Conservation (phyloP, 768 basidiomycete species). For the Leccinum obscurum region DNA sequence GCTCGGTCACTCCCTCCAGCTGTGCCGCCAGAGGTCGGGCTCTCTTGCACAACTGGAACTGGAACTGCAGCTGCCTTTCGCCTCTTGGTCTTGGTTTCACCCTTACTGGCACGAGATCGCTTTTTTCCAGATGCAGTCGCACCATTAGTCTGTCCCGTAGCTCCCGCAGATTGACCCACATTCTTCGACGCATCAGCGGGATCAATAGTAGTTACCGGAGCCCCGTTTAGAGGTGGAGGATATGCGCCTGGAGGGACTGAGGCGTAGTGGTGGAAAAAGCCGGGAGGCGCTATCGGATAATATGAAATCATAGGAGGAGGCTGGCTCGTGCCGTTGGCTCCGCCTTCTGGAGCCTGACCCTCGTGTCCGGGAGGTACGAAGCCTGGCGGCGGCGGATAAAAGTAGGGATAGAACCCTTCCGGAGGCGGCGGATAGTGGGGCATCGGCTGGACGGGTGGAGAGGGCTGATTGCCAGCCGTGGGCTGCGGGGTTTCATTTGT, state of each 20-base stretch:
- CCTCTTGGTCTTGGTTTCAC: constrained; percentile 35
- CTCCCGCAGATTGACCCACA: constrained; percentile 17
- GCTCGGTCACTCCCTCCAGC: constrained; percentile 28
- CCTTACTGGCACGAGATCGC: constrained; percentile 31
- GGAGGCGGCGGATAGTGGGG: constrained; percentile 37
- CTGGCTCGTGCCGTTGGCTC: constrained; percentile 30
- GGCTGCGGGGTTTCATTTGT: constrained; percentile 23
- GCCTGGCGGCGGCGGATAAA: constrained; percentile 42
- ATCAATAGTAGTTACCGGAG: constrained; percentile 27
- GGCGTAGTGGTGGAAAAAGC: constrained; percentile 41
- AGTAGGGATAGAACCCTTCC: constrained; percentile 46
- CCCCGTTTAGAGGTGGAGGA: constrained; percentile 32
- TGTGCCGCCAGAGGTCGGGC: constrained; percentile 26
- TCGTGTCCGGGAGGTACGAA: constrained; percentile 42
- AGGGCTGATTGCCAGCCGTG: constrained; percentile 18
- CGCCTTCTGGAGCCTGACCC: constrained; percentile 35
- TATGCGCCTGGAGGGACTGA: constrained; percentile 32
- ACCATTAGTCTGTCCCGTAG: constrained; percentile 20
- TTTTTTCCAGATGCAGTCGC: constrained; percentile 28
- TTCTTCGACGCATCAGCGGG: constrained; percentile 29
- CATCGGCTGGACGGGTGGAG: constrained; percentile 29
- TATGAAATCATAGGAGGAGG: constrained; percentile 36
- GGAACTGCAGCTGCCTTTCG: constrained; percentile 19
- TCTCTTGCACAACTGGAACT: constrained; percentile 10
- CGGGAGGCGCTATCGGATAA: constrained; percentile 39